Conservation (phyloP, 441 rosid species). For the Gossypium trilobum region DNA sequence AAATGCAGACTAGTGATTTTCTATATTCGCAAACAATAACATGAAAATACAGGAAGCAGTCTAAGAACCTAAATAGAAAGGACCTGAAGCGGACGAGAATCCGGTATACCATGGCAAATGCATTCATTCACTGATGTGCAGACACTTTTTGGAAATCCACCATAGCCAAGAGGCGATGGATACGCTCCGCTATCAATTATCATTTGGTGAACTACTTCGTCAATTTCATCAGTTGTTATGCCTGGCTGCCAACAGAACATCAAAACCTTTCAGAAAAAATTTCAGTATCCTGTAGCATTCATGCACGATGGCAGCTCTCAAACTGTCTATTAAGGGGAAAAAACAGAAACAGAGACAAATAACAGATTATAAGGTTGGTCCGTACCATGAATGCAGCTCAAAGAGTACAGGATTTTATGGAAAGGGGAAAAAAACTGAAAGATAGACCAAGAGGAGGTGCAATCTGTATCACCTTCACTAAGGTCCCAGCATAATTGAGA, state of each 20-base stretch:
- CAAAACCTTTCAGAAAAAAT: constrained; percentile 12
- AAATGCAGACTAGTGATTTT: not conserved
- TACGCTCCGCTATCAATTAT: constrained; percentile 86
- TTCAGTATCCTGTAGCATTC: not conserved
- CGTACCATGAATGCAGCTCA: not conserved
- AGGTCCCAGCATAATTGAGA: constrained; percentile 69
- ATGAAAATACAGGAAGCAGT: not conserved
- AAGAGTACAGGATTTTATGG: not conserved
- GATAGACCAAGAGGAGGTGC: not conserved
- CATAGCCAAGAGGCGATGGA: constrained; percentile 98
- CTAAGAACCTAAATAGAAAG: constrained; percentile 10
- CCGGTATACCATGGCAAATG: constrained; percentile 95
- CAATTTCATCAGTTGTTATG: constrained; percentile 69
- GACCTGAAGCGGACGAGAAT: constrained; percentile 79
- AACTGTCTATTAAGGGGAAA: not conserved
- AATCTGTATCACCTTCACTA: constrained; percentile 56
- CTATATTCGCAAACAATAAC: not conserved
- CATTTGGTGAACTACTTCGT: constrained; percentile 83
- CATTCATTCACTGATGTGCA: constrained; percentile 95
- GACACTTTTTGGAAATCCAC: constrained; percentile 92
- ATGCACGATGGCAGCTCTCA: not conserved
- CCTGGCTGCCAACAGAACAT: constrained; percentile 63
- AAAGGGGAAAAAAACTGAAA: not conserved
- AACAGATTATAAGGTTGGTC: not conserved
- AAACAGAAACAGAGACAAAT: not conserved